Conservation (phyloP, 2,329 filamentous ascomycete species). For the Laburnicola sp. region DNA sequence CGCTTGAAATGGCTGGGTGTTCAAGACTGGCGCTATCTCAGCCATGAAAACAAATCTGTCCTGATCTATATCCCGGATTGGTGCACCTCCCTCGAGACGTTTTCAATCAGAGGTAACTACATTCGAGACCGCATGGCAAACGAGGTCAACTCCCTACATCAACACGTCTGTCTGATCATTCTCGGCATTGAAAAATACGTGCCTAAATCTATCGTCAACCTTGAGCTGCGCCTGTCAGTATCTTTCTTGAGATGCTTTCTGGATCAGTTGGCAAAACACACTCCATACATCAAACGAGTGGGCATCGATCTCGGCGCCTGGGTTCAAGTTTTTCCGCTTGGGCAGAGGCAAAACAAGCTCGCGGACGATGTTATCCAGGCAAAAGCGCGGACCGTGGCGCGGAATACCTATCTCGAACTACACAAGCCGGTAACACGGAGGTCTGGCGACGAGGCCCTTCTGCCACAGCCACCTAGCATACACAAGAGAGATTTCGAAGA, state of each 20-base stretch:
- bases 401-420: background rate
- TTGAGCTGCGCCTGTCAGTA: slow-evolving; percentile 27
- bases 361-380: slow-evolving; percentile 4
- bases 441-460: background rate
- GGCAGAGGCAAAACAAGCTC: background rate
- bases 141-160: slow-evolving; percentile 7
- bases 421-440: slow-evolving; percentile 1
- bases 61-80: background rate
- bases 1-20: slow-evolving; percentile 27
- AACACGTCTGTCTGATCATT: slow-evolving; percentile 21
- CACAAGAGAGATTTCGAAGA: background rate
- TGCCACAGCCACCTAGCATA: background rate
- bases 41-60: slow-evolving; percentile 3
- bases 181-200: slow-evolving; percentile 3
- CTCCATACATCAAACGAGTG: slow-evolving; percentile 17
- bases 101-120: slow-evolving; percentile 26
- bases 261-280: slow-evolving; percentile 5
- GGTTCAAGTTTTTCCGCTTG: slow-evolving; percentile 25
- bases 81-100: slow-evolving; percentile 19
- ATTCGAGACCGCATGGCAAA: slow-evolving; percentile 2
- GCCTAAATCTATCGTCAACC: slow-evolving; percentile 13
- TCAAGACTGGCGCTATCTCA: slow-evolving; percentile 14
- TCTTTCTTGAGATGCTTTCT: slow-evolving; percentile 19
- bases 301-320: slow-evolving; percentile 35
- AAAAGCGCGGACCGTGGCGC: slow-evolving; percentile 7